Conservation (phyloP, 257 asterid species). For the Nicotiana undulata region DNA sequence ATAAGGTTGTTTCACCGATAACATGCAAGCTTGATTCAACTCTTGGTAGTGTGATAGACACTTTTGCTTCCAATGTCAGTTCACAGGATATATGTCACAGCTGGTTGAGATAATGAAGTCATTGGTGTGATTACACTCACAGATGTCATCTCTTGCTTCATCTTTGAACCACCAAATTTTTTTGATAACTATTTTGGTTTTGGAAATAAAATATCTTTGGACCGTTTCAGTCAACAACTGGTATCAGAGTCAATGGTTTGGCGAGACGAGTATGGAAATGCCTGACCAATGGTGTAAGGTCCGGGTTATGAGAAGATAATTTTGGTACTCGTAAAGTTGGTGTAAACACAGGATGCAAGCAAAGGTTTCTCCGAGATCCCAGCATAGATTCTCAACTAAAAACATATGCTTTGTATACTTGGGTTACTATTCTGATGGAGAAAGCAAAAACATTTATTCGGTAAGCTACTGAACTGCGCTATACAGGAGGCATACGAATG, state of each 20-base stretch:
- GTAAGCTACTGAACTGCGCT: conserved; percentile 6
- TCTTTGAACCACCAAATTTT: conserved; percentile 63
- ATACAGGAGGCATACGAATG: neutral
- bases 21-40: conserved; percentile 63
- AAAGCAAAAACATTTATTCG: neutral
- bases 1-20: conserved; percentile 41
- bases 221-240: too few relatives aligned
- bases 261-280: too few relatives aligned
- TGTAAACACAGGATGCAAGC: neutral
- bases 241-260: too few relatives aligned
- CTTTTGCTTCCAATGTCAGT: conserved; percentile 45
- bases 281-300: too few relatives aligned
- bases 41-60: conserved; percentile 50
- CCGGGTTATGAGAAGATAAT: neutral
- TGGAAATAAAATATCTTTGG: neutral
- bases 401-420: neutral
- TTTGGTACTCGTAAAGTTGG: neutral
- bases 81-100: conserved; percentile 60
- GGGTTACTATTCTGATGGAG: neutral
- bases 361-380: neutral
- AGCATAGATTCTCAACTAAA: neutral
- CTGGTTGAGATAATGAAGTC: conserved; percentile 29
- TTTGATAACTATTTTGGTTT: conserved; percentile 51
- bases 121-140: conserved; percentile 62
- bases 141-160: conserved; percentile 74